Percentiles rank a stretch among this genome's conserved stretches.
Conservation (phyloP, 306 rosid species). For the Arachis hypogaea region DNA sequence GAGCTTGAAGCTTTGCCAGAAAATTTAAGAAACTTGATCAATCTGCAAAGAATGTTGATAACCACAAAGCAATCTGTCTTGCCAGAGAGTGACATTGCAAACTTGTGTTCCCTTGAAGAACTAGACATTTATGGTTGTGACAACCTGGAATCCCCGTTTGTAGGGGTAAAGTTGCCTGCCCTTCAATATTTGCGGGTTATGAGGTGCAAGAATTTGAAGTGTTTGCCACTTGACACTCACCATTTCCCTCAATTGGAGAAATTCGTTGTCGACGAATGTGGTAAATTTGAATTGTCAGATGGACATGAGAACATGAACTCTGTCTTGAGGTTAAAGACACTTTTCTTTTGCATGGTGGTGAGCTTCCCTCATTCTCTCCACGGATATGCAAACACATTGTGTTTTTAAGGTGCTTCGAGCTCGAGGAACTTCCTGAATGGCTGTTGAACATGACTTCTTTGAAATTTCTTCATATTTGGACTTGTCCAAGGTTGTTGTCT, state of each 20-base stretch:
- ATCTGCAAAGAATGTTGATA: slow-evolving; percentile 1
- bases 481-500: slow-evolving; percentile 1
- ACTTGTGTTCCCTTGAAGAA: background rate
- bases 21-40: slow-evolving; percentile 30
- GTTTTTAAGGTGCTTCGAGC: background rate
- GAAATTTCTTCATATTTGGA: rapidly evolving
- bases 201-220: background rate
- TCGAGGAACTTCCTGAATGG: background rate
- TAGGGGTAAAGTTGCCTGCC: background rate
- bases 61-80: background rate
- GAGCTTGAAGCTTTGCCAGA: slow-evolving; percentile 40
- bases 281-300: background rate
- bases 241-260: background rate
- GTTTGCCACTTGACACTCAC: background rate
- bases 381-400: background rate
- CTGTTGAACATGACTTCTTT: background rate
- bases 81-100: background rate
- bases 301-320: background rate
- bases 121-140: background rate
- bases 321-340: background rate
- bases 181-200: background rate
- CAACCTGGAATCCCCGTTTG: background rate
- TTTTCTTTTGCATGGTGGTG: background rate
- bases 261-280: background rate
- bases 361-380: background rate